A percentile compares a stretch with the other conserved stretches of the same genome.
These are phyloP conservation scores for Luffa aegyptiaca DNA, from an alignment of 306 rosid genomes.

Conservation along the genomic window DNA sequence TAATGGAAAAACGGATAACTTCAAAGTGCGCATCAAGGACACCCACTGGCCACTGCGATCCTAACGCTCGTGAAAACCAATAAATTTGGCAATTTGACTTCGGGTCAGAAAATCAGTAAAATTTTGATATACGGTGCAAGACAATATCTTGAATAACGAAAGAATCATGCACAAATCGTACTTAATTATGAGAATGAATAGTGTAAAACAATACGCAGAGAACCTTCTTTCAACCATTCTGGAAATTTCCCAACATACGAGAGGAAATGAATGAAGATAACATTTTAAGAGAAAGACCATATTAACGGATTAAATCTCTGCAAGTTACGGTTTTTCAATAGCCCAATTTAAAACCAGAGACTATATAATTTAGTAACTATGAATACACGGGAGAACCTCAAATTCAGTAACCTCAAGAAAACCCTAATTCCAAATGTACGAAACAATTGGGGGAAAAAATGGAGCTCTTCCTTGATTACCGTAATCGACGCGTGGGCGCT, in stretches of 20 bases:
- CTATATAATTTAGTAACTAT: neutral
- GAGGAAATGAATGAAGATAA: neutral
- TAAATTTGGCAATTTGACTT: neutral
- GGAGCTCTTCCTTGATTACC: slow-evolving; percentile 28
- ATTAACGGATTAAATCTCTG: neutral
- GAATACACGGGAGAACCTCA: neutral
- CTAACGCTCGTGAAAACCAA: neutral
- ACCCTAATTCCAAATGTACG: slow-evolving; percentile 17
- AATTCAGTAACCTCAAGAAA: slow-evolving; percentile 1
- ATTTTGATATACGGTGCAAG: neutral
- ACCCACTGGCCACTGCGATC: neutral
- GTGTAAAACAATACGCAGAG: neutral
- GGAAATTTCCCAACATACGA: neutral
- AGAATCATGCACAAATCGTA: neutral
- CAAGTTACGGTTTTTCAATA: neutral
- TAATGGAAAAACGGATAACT: neutral
- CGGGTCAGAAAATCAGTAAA: neutral
- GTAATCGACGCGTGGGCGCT: slow-evolving; percentile 77
- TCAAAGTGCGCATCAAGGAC: neutral
- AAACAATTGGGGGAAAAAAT: neutral
- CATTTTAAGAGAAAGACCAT: neutral
- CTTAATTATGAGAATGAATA: neutral
- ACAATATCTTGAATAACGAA: neutral
- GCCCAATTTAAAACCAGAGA: neutral
- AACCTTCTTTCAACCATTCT: neutral